Base-by-base conservation (phyloP, 2,329 filamentous ascomycete species). In the Epichloe uncinata region DNA sequence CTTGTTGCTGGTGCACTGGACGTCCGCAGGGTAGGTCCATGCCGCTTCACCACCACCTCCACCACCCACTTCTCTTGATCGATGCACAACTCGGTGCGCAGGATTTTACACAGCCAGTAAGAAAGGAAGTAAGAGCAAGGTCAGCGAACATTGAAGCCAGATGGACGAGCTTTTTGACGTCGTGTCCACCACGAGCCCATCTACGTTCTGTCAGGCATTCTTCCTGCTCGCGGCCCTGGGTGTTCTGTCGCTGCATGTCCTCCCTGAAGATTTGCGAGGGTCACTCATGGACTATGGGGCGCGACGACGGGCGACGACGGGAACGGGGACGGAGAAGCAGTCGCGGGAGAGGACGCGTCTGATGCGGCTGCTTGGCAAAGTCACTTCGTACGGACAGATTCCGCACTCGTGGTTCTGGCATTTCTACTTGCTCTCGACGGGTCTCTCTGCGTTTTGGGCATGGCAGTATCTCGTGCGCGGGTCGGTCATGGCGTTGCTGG, bases 321-420 rank as follows among this genome's bases (percentile, higher is more conserved):
- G 26, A 7, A 30, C 26, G 8, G 7, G 26, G 26, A 4, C 18
- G 18, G 38, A 34, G n/a, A n/a, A 18, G 35, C 26, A 26, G 12
- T 11, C 5, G 13, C 4, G n/a, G 26, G 6, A 22, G 30, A 26
- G 15, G 22, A 38, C 40, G 15, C 12, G 34, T 9, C n/a, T 16
- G n/a, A 15, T 7, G 9, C 41, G 35, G 5, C 3, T 45, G 12
- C 20, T 50, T 8, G 57, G 59, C 48, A 57, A 57, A 48, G 41
- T 70, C 34, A 57, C 60, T 20, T 53, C 60, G 41, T 55, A 55
- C 47, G 67, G 68, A 56, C 78, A 79, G 61, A 84, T 96, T 36
- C 89, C 91, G 20, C 93, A 97, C 68, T 77, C 77, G 54, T 97
- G 87, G 82, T 97, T 97, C 66, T 77, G 75, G 42, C 85, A 93